Base-by-base conservation (phyloP, 192 early-diverging fungal genomes). In the Coemansia sp. region DNA sequence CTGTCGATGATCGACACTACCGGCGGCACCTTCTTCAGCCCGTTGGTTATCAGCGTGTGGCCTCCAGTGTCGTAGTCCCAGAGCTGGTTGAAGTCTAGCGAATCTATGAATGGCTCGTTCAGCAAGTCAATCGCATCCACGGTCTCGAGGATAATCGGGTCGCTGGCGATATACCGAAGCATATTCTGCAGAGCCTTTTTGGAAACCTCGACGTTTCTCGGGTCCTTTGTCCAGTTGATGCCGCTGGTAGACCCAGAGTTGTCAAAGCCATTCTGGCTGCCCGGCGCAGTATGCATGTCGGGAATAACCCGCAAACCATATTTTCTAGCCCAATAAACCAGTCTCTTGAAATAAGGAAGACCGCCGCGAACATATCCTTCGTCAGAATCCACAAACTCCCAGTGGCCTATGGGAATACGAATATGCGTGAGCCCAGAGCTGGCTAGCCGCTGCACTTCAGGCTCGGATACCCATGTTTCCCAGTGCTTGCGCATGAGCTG, bases 231-330 rank as follows among this genome's bases (percentile, higher is more conserved):
- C 80, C 80, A 86, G 64, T 79, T 78, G 11, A 86, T 66, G 6
- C 62, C 70, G 23, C 45, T 62, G 6, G 72, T 73, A 1, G 66
- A 61, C 4, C 85, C 85, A 34, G 81, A 82, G 58, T 86, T 84
- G 49, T 82, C 83, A 42, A 85, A 82, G 7, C 85, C 85, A 55
- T 86, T 86, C 35, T 86, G 85, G 39, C 82, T 83, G 13, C 85
- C 85, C 1, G 85, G 85, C 18, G 80, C 71, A 19, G 82, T 83
- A 59, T 86, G 85, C 58, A 86, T 72, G 34, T 86, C 85, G 28
- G 82, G 77, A 19, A 86, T 78, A 5, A 83, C 85, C 8, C 75
- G 71, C 36, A 86, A 34, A 2, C 71, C 68, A 39, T 86, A 70
- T 39, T 82, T 75, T 48, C 76, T 73, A 42, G 83, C 85, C 72